A percentile compares a stretch with the other conserved stretches of the same genome.
phyloP scores from a whole-genome alignment of 1,284 basidiomycete genomes.

The Pascua guehoae region DNA sequence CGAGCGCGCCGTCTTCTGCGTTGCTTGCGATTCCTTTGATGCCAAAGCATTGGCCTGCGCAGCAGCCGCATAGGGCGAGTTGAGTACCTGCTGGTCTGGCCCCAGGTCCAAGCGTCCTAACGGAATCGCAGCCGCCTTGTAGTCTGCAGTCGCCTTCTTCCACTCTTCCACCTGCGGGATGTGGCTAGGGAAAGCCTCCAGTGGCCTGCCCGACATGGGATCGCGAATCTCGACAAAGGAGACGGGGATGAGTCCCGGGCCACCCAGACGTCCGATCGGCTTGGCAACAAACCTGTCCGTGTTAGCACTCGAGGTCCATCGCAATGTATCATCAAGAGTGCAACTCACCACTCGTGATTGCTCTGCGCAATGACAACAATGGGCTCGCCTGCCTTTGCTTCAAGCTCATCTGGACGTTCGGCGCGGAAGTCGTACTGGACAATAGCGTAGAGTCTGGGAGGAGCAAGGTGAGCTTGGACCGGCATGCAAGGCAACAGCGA shows the following conservation, averaged over 20 bases:
- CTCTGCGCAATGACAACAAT: conserved; percentile 64
- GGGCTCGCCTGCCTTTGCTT: conserved; percentile 87
- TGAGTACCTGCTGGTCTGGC: conserved; percentile 44
- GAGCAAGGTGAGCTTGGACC: not conserved
- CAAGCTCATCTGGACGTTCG: conserved; percentile 92
- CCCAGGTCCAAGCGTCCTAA: conserved; percentile 80
- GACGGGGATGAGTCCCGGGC: conserved; percentile 93
- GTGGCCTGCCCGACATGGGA: conserved; percentile 71
- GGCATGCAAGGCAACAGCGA: not conserved
- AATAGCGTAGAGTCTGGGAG: conserved; percentile 66
- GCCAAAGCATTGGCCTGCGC: conserved; percentile 4
- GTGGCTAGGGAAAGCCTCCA: conserved; percentile 66
- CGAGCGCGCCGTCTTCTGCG: conserved; percentile 22
- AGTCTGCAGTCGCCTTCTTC: conserved; percentile 91
- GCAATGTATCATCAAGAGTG: not conserved
- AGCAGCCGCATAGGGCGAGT: conserved; percentile 39
- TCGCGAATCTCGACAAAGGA: conserved; percentile 95
- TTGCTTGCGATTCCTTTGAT: conserved; percentile 23
- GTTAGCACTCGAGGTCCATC: not conserved
- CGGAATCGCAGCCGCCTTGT: conserved; percentile 93
- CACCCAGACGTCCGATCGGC: conserved; percentile 87
- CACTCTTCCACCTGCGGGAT: conserved; percentile 96
- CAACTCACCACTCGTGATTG: conserved; percentile 51
- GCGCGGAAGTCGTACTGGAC: conserved; percentile 94
- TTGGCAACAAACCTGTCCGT: conserved; percentile 63